These are phyloP conservation scores for Colletotrichum gigasporum DNA, from an alignment of 2,329 filamentous ascomycete genomes.

Conservation along the genomic window DNA sequence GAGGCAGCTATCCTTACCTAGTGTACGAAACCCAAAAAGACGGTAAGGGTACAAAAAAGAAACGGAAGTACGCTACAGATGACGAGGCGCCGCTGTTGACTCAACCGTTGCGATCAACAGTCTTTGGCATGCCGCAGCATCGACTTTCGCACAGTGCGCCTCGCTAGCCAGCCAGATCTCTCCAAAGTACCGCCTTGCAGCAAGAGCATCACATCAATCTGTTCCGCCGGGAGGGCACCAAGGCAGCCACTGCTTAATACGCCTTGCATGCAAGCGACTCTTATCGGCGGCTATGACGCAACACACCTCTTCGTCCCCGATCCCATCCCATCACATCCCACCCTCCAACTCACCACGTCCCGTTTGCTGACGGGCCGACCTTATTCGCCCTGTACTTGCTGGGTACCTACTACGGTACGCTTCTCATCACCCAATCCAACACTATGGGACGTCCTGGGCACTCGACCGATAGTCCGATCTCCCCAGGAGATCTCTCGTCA, in stretches of 20 bases:
- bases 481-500: background rate
- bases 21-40: background rate
- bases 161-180: background rate
- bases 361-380: background rate
- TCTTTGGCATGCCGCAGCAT: conserved; percentile 2
- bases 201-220: conserved; percentile 11
- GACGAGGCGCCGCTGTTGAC: conserved; percentile 8
- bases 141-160: conserved; percentile 20
- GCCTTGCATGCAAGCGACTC: conserved; percentile 28
- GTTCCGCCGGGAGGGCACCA: conserved; percentile 9
- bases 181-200: too few species aligned
- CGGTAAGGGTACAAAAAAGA: background rate
- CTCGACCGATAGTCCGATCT: background rate
- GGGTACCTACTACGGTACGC: too few species aligned
- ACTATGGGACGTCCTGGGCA: background rate
- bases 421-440: background rate
- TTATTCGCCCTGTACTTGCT: too few species aligned
- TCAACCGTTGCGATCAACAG: conserved; percentile 11
- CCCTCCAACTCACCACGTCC: background rate
- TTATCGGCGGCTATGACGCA: conserved; percentile 32
- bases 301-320: conserved; percentile 4
- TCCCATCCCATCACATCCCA: conserved; percentile 9
- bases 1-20: too few species aligned
- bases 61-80: background rate
- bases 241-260: conserved; percentile 1